phyloP scores from a whole-genome alignment of 1,139 yeast genomes.

The Eremothecium gossypii region DNA sequence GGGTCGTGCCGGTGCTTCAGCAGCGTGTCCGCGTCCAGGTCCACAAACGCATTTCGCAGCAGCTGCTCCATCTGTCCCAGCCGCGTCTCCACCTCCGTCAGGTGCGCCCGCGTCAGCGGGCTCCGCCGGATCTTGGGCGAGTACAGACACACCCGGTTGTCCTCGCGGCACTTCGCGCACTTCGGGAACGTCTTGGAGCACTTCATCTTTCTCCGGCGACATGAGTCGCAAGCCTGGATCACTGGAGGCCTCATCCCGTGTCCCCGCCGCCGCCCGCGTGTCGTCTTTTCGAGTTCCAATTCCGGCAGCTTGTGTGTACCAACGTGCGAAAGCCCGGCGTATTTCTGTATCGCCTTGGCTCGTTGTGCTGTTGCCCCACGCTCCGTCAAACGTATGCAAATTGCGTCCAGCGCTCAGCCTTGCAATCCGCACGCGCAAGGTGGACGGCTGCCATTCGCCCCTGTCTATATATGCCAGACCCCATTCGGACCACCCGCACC shows the following conservation, averaged over 20 bases:
- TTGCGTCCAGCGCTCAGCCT: no score
- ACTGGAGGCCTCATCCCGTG: constrained; percentile 2
- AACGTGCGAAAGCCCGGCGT: no score
- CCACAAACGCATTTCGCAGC: constrained; percentile 37
- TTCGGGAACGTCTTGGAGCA: constrained; percentile 65
- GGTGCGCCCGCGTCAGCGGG: constrained; percentile 72
- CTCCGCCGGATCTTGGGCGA: constrained; percentile 71
- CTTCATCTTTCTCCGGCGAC: constrained; percentile 42
- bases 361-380: no score
- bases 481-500: no score
- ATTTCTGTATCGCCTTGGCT: no score
- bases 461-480: no score
- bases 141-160: constrained; percentile 66
- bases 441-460: no score
- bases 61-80: constrained; percentile 48
- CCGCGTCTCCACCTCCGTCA: constrained; percentile 65
- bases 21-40: constrained; percentile 35
- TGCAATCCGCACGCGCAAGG: no score
- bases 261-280: no score
- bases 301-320: no score
- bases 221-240: constrained; percentile 37
- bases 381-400: no score
- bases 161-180: constrained; percentile 66
- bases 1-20: constrained; percentile 17
- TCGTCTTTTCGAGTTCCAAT: no score